Conservation (phyloP, 495 filamentous ascomycete species). For the Penicillium coffeae region DNA sequence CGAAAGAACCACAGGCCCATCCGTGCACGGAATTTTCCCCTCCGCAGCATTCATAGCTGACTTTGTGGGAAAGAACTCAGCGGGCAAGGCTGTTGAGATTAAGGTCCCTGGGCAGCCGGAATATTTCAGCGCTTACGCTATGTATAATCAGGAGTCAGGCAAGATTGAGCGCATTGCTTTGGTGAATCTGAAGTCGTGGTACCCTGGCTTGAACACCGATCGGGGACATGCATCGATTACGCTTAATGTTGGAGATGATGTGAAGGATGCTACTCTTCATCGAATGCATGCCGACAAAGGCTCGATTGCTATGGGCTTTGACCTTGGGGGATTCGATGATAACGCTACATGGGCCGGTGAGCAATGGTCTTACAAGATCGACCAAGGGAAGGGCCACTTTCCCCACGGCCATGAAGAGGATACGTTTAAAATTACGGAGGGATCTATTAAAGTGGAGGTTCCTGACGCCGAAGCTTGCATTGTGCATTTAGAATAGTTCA, state of each 20-base stretch:
- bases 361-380: slow-evolving; percentile 20
- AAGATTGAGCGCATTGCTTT: slow-evolving; percentile 13
- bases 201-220: neutral
- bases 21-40: slow-evolving; percentile 13
- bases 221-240: slow-evolving; percentile 1
- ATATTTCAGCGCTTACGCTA: slow-evolving; percentile 20
- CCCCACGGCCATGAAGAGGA: neutral
- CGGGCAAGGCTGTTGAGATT: slow-evolving; percentile 11
- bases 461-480: slow-evolving; percentile 3
- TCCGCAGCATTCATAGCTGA: slow-evolving; percentile 13
- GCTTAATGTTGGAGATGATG: neutral
- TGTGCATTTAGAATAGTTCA: too few species aligned
- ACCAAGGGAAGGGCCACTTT: slow-evolving; percentile 15
- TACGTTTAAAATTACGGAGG: neutral
- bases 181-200: slow-evolving; percentile 16
- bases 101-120: slow-evolving; percentile 5
- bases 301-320: slow-evolving; percentile 18
- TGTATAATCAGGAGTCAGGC: slow-evolving; percentile 13
- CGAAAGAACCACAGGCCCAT: neutral
- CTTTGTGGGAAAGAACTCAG: slow-evolving; percentile 13
- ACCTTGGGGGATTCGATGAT: slow-evolving; percentile 12
- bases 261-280: slow-evolving; percentile 8
- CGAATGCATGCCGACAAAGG: slow-evolving; percentile 17
- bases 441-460: neutral
- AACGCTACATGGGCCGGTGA: slow-evolving; percentile 28